Conservation (phyloP, 352 stramenopile species). For the Pseudoperonospora humuli region DNA sequence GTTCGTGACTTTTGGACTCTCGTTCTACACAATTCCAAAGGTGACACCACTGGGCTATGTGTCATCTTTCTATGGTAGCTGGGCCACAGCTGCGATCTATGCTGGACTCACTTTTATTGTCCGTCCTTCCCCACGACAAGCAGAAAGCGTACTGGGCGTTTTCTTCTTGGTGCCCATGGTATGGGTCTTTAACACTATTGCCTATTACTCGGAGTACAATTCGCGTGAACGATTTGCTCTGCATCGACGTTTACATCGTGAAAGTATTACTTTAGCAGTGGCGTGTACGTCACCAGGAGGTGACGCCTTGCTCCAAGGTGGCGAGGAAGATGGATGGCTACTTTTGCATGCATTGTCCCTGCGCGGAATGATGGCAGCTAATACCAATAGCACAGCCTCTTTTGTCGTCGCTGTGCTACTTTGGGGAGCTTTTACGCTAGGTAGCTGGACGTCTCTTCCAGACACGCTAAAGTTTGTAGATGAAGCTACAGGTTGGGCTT, state of each 20-base stretch:
- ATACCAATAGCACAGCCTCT: constrained; percentile 43
- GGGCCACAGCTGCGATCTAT: constrained; percentile 54
- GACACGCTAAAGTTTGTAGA: constrained; percentile 79
- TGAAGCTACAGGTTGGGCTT: constrained; percentile 76
- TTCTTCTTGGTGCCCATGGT: constrained; percentile 66
- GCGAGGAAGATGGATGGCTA: constrained; percentile 24
- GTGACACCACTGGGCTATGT: constrained; percentile 76
- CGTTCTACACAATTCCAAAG: constrained; percentile 83
- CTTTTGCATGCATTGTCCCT: constrained; percentile 26
- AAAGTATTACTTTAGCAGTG: constrained; percentile 74
- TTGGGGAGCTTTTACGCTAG: constrained; percentile 66
- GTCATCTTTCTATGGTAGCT: constrained; percentile 63
- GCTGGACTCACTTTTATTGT: constrained; percentile 42
- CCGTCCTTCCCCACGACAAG: constrained; percentile 30
- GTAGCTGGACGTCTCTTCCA: constrained; percentile 70
- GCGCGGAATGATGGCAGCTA: constrained; percentile 21
- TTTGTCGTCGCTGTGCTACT: constrained; percentile 59
- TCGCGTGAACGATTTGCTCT: constrained; percentile 70
- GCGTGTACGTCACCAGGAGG: constrained; percentile 38
- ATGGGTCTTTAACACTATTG: constrained; percentile 80
- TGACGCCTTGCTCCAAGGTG: constrained; percentile 18
- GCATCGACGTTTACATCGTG: constrained; percentile 49
- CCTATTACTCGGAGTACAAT: constrained; percentile 84
- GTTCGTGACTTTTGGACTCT: constrained; percentile 77
- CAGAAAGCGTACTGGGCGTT: constrained; percentile 54